Conservation (phyloP, 1,139 yeast species). For the Hemisphaericaspora xylanilytica region DNA sequence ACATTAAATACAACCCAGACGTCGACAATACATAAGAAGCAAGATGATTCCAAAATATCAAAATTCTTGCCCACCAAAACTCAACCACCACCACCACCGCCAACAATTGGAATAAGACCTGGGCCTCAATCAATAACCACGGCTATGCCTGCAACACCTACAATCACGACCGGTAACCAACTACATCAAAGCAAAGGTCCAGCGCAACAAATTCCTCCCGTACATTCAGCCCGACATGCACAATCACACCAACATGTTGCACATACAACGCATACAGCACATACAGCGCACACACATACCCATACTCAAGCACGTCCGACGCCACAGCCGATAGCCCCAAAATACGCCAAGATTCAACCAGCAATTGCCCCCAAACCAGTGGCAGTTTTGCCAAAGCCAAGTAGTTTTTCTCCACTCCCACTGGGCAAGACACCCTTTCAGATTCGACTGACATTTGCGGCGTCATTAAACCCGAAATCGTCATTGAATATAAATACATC, state of each 20-base stretch:
- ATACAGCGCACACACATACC: neutral
- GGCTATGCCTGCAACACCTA: too few species aligned
- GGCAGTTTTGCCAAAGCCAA: conserved; percentile 29
- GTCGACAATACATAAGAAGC: conserved; percentile 4
- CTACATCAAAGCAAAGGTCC: neutral
- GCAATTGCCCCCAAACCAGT: conserved; percentile 41
- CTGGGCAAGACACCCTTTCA: conserved; percentile 14
- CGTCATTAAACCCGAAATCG: conserved; percentile 3
- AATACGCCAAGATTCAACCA: conserved; percentile 42
- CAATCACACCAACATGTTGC: conserved; percentile 1
- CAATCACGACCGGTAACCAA: neutral
- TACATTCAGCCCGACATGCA: neutral
- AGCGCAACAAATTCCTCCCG: neutral
- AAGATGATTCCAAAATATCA: conserved; percentile 4
- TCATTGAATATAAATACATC: conserved; percentile 45
- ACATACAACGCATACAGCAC: too few species aligned
- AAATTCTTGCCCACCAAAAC: conserved; percentile 3
- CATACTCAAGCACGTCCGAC: conserved; percentile 4
- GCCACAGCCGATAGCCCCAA: conserved; percentile 14
- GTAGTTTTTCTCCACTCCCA: conserved; percentile 15
- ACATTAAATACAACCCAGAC: conserved; percentile 4
- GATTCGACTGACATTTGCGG: conserved; percentile 11
- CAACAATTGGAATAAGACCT: neutral
- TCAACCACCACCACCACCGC: neutral
- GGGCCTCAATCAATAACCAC: neutral